A percentile compares a stretch with the other conserved stretches of the same genome.
Evolutionary conservation across 1,139 yeast genomes (phyloP).

Genomic region (Cylindricascospora bacillispora): DNA sequence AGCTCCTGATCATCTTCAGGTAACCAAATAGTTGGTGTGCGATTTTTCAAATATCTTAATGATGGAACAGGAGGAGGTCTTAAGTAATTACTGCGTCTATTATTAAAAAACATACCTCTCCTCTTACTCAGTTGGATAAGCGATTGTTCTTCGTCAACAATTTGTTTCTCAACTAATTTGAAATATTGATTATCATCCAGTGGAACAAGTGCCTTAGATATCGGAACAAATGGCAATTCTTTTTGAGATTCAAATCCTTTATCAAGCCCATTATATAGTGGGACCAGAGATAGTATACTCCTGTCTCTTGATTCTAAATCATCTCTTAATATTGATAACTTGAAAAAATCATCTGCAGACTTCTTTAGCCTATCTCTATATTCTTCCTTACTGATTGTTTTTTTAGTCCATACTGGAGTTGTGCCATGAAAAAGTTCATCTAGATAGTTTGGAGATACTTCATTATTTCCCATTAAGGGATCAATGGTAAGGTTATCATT

Average conservation of each 20-base stretch:
- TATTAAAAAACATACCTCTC: slow-evolving; percentile 29
- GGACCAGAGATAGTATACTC: slow-evolving; percentile 41
- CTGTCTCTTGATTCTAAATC: too few relatives aligned
- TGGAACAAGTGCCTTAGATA: slow-evolving; percentile 52
- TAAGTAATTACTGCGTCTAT: slow-evolving; percentile 44
- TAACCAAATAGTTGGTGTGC: slow-evolving; percentile 91
- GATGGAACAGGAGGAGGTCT: slow-evolving; percentile 88
- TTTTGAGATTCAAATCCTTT: slow-evolving; percentile 22
- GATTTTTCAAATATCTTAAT: slow-evolving; percentile 57
- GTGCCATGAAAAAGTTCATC: too few relatives aligned
- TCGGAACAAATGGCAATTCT: slow-evolving; percentile 32
- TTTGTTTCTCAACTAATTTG: slow-evolving; percentile 44
- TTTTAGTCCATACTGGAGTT: too few relatives aligned
- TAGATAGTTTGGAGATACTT: too few relatives aligned
- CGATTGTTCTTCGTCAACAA: slow-evolving; percentile 29
- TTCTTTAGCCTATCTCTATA: slow-evolving; percentile 3
- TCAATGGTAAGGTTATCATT: too few relatives aligned
- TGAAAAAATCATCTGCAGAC: slow-evolving; percentile 36
- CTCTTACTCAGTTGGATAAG: slow-evolving; percentile 24
- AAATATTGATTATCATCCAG: slow-evolving; percentile 52
- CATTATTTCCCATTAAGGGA: too few relatives aligned
- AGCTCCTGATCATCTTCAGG: slow-evolving; percentile 83
- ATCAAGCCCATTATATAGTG: slow-evolving; percentile 35
- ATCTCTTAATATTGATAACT: slow-evolving; percentile 38
- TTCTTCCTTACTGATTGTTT: too few relatives aligned